These are phyloP conservation scores for Hydrangea macrophylla DNA, from an alignment of 148 eudicot genomes.

Conservation along the genomic window DNA sequence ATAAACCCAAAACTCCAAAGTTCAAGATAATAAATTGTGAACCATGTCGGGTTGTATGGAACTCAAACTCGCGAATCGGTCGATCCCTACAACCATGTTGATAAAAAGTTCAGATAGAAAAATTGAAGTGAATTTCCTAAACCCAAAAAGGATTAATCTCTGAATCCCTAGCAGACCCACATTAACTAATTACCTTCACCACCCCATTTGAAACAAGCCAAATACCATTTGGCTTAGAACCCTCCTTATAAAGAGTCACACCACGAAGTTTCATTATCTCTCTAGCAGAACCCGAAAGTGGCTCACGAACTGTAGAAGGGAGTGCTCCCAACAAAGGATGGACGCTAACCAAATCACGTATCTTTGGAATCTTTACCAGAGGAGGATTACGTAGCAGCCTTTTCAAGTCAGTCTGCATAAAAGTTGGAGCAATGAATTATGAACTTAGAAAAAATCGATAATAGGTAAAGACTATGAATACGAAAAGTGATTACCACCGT, in stretches of 20 bases:
- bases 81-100: no score
- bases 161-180: not conserved
- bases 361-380: slow-evolving; percentile 74
- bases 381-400: slow-evolving; percentile 84
- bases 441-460: not conserved
- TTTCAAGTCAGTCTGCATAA: slow-evolving; percentile 84
- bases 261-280: slow-evolving; percentile 77
- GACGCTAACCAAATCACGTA: slow-evolving; percentile 49
- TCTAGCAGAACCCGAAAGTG: slow-evolving; percentile 66
- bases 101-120: not conserved
- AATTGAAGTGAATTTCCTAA: not conserved
- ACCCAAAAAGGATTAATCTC: not conserved
- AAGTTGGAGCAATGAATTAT: slow-evolving; percentile 8
- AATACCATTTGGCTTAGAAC: slow-evolving; percentile 70
- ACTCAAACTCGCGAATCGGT: no score
- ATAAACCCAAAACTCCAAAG: no score
- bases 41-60: no score
- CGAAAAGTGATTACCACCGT: not conserved
- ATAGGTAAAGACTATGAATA: not conserved
- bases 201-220: slow-evolving; percentile 91
- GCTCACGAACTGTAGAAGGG: slow-evolving; percentile 53
- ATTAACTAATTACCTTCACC: slow-evolving; percentile 59
- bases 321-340: slow-evolving; percentile 93
- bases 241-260: slow-evolving; percentile 68
- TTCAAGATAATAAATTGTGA: no score